Base-by-base conservation (phyloP, 768 basidiomycete species). In the Rhodotorula taiwanensis region DNA sequence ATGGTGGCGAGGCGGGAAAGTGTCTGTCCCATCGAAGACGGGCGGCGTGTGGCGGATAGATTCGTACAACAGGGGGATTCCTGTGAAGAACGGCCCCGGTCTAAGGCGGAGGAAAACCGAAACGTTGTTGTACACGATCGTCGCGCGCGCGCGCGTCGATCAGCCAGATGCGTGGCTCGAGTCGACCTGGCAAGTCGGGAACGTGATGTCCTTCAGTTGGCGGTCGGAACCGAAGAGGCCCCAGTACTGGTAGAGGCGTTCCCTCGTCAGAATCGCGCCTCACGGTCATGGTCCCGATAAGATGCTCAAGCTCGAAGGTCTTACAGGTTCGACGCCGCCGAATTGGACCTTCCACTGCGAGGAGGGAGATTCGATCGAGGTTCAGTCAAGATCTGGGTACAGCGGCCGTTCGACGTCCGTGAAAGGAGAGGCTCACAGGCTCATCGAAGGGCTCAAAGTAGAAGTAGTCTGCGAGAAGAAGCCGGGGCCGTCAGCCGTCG, bases 151-250 rank as follows among this genome's bases (percentile, higher is more conserved):
- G n/a, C n/a, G n/a, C n/a, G n/a, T n/a, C n/a, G n/a, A n/a, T 48
- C 44, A 70, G 30, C 67, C 70, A 3, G 73, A 59, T 7, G 58
- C n/a, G 5, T 43, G 0, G 0, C 42, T 20, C 45, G 63, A 64
- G 52, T 64, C 63, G 58, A 65, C 36, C 1, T 36, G 18, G 74
- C 88, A 89, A 50, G 76, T 70, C 9, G 87, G 86, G 57, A 89
- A 81, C 25, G 79, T 84, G 74, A 89, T 77, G 70, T 79, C 78
- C 78, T 90, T 89, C 72, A 89, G 79, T 28, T 82, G 84, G 69
- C 74, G 61, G 59, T 86, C 79, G 0, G 77, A 67, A 67, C 84
- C 79, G 72, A 86, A 86, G 39, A 87, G 61, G 52, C 86, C 86
- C 86, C 86, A 86, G 50, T 52, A 52, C 71, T 78, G 82, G n/a